Evolutionary conservation across 768 basidiomycete genomes (phyloP).

Genomic region (Trametes sanguinea): DNA sequence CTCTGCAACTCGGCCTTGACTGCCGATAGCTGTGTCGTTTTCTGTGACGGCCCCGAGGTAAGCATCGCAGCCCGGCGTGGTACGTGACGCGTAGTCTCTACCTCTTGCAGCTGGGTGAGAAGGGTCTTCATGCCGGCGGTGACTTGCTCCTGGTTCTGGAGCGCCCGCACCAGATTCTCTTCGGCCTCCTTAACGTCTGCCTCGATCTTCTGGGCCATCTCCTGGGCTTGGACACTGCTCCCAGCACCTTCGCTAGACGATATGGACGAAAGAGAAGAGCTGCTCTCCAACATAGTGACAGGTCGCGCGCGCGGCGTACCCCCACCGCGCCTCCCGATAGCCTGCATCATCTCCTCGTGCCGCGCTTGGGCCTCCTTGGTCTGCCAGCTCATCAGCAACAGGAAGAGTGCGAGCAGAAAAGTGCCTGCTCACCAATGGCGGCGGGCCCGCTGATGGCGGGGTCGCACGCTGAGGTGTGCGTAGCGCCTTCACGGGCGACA

Average conservation of each 20-base stretch:
- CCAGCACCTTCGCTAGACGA: slow-evolving; percentile 26
- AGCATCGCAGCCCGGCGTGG: neutral
- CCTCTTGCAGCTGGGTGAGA: slow-evolving; percentile 58
- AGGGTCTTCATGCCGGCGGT: slow-evolving; percentile 52
- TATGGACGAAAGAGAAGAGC: slow-evolving; percentile 26
- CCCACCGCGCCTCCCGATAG: slow-evolving; percentile 64
- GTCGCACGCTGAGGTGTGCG: slow-evolving; percentile 47
- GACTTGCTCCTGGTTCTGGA: slow-evolving; percentile 57
- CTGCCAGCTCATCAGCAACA: slow-evolving; percentile 39
- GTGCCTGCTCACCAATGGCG: slow-evolving; percentile 48
- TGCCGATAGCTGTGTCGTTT: slow-evolving; percentile 50
- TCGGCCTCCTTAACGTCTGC: slow-evolving; percentile 61
- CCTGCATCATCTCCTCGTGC: slow-evolving; percentile 79
- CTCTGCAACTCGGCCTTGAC: slow-evolving; percentile 63
- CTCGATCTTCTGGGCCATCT: slow-evolving; percentile 50
- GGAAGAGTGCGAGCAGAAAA: slow-evolving; percentile 4
- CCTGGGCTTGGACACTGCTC: slow-evolving; percentile 39
- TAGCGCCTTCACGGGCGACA: slow-evolving; percentile 58
- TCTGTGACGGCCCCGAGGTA: slow-evolving; percentile 39
- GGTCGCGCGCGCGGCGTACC: slow-evolving; percentile 50
- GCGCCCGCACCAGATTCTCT: slow-evolving; percentile 50
- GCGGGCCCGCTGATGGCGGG: slow-evolving; percentile 30
- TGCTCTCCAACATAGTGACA: slow-evolving; percentile 37
- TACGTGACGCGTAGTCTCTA: slow-evolving; percentile 31
- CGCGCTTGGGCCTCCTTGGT: slow-evolving; percentile 75